A percentile compares a stretch with the other conserved stretches of the same genome.
Evolutionary conservation across 1,139 yeast species (phyloP).

Genomic region (Taiozyma onychis): DNA sequence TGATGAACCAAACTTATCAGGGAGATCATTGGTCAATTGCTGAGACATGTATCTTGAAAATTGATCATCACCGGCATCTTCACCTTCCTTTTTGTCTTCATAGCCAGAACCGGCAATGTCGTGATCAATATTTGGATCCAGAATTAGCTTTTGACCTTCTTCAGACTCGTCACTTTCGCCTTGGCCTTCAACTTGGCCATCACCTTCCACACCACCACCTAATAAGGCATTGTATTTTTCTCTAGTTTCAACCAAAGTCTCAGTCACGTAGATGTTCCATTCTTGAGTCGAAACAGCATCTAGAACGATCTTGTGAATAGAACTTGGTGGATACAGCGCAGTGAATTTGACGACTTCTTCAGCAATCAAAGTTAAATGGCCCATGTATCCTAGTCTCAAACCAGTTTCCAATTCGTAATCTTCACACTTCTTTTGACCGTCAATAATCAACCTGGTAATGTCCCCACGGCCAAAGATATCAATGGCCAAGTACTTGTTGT

Average conservation of each 20-base stretch:
- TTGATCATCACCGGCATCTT: conserved; percentile 36
- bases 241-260: conserved; percentile 73
- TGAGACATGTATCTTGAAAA: conserved; percentile 83
- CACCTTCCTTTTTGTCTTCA: conserved; percentile 11
- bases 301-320: conserved; percentile 55
- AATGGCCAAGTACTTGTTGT: conserved; percentile 81
- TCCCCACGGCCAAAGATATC: conserved; percentile 75
- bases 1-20: conserved; percentile 50
- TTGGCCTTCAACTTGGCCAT: conserved; percentile 18
- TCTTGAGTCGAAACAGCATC: conserved; percentile 35
- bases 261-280: conserved; percentile 76
- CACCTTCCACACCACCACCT: conserved; percentile 51
- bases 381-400: conserved; percentile 91
- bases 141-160: conserved; percentile 36
- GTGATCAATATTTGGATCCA: conserved; percentile 34
- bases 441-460: conserved; percentile 71
- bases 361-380: conserved; percentile 90
- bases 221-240: conserved; percentile 94
- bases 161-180: conserved; percentile 42
- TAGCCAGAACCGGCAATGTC: conserved; percentile 26
- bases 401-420: conserved; percentile 61
- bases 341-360: conserved; percentile 96
- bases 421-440: conserved; percentile 75
- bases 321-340: conserved; percentile 60
- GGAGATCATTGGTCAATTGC: conserved; percentile 61